Percentiles rank a stretch among this genome's conserved stretches.
These are phyloP conservation scores for Dissoconium aciculare DNA, from an alignment of 2,329 filamentous ascomycete species.

Conservation along the genomic window DNA sequence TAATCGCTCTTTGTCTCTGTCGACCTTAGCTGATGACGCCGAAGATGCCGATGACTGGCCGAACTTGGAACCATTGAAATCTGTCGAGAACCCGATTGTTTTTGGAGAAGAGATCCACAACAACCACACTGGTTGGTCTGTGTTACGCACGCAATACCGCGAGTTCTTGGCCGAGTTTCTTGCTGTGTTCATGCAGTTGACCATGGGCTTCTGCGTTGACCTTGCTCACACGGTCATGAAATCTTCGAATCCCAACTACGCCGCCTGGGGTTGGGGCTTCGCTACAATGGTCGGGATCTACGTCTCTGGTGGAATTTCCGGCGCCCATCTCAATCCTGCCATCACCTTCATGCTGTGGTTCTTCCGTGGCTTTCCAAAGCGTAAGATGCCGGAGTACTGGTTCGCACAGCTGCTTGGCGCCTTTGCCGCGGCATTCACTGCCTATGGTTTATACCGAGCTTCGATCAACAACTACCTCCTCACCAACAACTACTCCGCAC, in stretches of 20 bases:
- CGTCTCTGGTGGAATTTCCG: slow-evolving; percentile 32
- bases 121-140: slow-evolving; percentile 31
- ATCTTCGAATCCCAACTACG: slow-evolving; percentile 29
- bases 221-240: slow-evolving; percentile 28
- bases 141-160: slow-evolving; percentile 36
- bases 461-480: slow-evolving; percentile 23
- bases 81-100: slow-evolving; percentile 22
- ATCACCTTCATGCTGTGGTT: slow-evolving; percentile 29
- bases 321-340: slow-evolving; percentile 35
- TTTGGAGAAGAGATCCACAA: slow-evolving; percentile 37
- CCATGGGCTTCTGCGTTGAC: slow-evolving; percentile 37
- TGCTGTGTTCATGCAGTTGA: slow-evolving; percentile 26
- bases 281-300: slow-evolving; percentile 36
- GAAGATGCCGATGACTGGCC: slow-evolving; percentile 26
- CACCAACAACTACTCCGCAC: slow-evolving; percentile 3
- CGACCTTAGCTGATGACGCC: slow-evolving; percentile 22
- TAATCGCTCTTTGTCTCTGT: slow-evolving; percentile 10
- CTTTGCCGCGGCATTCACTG: slow-evolving; percentile 34
- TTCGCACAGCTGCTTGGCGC: slow-evolving; percentile 39
- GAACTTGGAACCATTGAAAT: slow-evolving; percentile 29
- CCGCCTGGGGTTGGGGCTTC: slow-evolving; percentile 35
- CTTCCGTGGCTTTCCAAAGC: slow-evolving; percentile 39
- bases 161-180: slow-evolving; percentile 41
- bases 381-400: slow-evolving; percentile 37
- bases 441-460: slow-evolving; percentile 31